Percentiles rank a stretch among this genome's conserved stretches.
These are phyloP conservation scores for Lachnellula suecica DNA, from an alignment of 2,329 filamentous ascomycete species.

Conservation along the genomic window DNA sequence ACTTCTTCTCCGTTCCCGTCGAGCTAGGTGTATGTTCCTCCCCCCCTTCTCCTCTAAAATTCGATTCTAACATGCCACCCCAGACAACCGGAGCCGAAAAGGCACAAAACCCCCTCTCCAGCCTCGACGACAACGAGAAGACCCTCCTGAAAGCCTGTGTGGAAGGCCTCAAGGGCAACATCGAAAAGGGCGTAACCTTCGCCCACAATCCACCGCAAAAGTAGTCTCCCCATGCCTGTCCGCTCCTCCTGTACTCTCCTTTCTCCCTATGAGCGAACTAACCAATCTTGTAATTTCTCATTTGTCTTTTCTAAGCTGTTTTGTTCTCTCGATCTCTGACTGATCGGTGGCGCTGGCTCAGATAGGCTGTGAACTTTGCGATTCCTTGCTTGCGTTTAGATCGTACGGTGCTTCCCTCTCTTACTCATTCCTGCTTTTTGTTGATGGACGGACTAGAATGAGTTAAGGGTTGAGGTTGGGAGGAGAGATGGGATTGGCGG, in stretches of 20 bases:
- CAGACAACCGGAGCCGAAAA: conserved; percentile 84
- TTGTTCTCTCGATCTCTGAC: conserved; percentile 15
- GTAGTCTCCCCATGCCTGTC: conserved; percentile 54
- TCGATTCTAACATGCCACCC: conserved; percentile 31
- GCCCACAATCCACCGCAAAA: conserved; percentile 85
- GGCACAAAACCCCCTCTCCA: conserved; percentile 74
- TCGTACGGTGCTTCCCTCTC: conserved; percentile 17
- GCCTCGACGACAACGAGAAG: conserved; percentile 85
- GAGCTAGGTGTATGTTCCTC: conserved; percentile 80
- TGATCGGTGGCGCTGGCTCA: conserved; percentile 34
- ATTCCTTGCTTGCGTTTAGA: conserved; percentile 7
- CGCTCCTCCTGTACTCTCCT: conserved; percentile 19
- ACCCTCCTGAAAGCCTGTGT: conserved; percentile 74
- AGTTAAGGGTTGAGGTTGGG: not conserved
- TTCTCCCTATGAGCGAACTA: conserved; percentile 7
- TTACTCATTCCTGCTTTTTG: too few relatives aligned
- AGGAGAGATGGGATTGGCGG: not conserved
- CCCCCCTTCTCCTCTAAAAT: not conserved
- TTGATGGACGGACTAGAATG: conserved; percentile 2
- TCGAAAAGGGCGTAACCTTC: conserved; percentile 90
- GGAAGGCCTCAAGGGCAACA: conserved; percentile 85
- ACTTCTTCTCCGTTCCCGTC: conserved; percentile 95
- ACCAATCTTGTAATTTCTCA: conserved; percentile 3
- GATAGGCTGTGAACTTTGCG: conserved; percentile 43
- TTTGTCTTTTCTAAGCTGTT: not conserved